Percentiles rank a stretch among this genome's conserved stretches.
Evolutionary conservation across 2,329 filamentous ascomycete species (phyloP).

Genomic region (Aspergillus intermedius): DNA sequence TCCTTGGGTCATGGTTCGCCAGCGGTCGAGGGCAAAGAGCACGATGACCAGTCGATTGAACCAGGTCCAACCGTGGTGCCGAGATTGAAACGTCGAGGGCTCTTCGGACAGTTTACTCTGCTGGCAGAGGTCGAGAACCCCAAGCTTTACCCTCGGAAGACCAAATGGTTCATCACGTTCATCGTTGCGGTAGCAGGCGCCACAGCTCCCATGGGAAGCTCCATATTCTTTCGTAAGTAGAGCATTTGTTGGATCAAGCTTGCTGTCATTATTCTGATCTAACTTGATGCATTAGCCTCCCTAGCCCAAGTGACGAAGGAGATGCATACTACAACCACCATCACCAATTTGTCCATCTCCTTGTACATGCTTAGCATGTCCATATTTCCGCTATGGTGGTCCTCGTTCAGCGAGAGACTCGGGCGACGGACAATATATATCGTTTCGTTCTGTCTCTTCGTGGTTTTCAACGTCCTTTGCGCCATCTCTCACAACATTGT

Average conservation of each 20-base stretch:
- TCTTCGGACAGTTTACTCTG: constrained; percentile 64
- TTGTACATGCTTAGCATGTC: constrained; percentile 78
- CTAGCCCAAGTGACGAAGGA: constrained; percentile 58
- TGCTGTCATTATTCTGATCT: constrained; percentile 2
- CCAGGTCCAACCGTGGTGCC: constrained; percentile 42
- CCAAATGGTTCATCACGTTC: constrained; percentile 79
- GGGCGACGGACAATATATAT: constrained; percentile 76
- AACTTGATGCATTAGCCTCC: constrained; percentile 48
- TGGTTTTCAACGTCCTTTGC: constrained; percentile 62
- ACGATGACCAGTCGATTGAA: background rate
- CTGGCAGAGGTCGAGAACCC: constrained; percentile 74
- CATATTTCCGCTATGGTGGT: constrained; percentile 84
- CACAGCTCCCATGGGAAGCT: constrained; percentile 74
- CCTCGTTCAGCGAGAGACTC: constrained; percentile 64
- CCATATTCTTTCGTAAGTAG: constrained; percentile 70
- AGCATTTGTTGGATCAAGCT: background rate
- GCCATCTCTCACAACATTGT: constrained; percentile 63
- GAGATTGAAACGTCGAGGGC: constrained; percentile 56
- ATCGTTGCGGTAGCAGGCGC: constrained; percentile 71
- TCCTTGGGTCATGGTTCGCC: background rate
- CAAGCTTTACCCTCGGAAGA: constrained; percentile 62
- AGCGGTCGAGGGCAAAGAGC: background rate
- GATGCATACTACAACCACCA: constrained; percentile 56
- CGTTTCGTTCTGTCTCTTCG: constrained; percentile 64
- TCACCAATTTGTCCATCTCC: constrained; percentile 69